Percentiles rank a stretch among this genome's conserved stretches.
phyloP scores from a whole-genome alignment of 192 early-diverging fungal species.

The Backusella westeae region DNA sequence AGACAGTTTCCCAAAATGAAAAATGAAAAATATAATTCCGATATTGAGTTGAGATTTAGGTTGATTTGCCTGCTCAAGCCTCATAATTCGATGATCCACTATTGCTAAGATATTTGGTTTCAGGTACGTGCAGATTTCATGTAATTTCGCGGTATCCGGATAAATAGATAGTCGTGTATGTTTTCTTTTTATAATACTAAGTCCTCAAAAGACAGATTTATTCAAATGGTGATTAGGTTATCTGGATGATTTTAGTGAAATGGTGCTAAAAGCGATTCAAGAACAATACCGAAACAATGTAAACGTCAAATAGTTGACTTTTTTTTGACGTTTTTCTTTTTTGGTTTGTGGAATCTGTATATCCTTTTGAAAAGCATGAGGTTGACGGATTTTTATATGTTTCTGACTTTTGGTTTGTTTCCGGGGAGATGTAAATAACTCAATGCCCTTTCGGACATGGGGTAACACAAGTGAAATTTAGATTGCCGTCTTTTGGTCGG shows the following conservation, averaged over 20 bases:
- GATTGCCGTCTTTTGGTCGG: not conserved
- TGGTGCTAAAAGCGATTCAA: not conserved
- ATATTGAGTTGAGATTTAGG: not conserved
- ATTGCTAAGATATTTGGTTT: not conserved
- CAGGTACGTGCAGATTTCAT: not conserved
- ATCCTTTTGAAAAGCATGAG: not conserved
- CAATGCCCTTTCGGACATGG: not conserved
- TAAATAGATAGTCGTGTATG: not conserved
- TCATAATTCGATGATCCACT: not conserved
- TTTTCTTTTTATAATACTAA: not conserved
- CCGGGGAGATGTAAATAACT: not conserved
- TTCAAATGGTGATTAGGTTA: not conserved
- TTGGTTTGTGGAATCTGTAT: not conserved
- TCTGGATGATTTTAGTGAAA: not conserved
- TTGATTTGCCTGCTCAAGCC: not conserved
- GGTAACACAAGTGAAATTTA: not conserved
- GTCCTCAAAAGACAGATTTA: not conserved
- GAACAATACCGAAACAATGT: not conserved
- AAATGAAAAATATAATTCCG: not conserved
- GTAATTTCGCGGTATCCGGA: not conserved
- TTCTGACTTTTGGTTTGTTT: slow-evolving; percentile 3
- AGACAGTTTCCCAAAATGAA: slow-evolving; percentile 3
- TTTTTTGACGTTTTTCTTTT: not conserved
- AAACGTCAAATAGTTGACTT: not conserved
- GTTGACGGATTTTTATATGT: not conserved